A percentile compares a stretch with the other conserved stretches of the same genome.
Conservation (phyloP, 495 filamentous ascomycete genomes). For the Cercophora sp. region DNA sequence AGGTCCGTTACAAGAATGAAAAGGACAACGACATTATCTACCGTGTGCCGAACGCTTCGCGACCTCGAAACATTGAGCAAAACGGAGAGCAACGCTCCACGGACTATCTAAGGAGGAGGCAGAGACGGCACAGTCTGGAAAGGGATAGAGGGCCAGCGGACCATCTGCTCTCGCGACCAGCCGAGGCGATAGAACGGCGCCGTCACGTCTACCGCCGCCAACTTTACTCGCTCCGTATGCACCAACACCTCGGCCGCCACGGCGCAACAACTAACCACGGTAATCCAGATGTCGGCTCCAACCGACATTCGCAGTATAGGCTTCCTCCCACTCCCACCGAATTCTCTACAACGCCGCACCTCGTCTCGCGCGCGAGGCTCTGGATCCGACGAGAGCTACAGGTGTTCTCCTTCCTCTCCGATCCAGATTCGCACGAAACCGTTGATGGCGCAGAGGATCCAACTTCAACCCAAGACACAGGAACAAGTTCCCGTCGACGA, state of each 20-base stretch:
- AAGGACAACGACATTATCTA: constrained; percentile 51
- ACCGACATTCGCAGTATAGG: constrained; percentile 69
- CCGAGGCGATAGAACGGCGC: constrained; percentile 63
- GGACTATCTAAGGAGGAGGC: neutral
- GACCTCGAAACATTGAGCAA: neutral
- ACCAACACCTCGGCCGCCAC: neutral
- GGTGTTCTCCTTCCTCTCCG: constrained; percentile 72
- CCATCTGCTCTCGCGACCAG: constrained; percentile 23
- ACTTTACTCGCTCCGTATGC: constrained; percentile 70
- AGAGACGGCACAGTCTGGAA: neutral
- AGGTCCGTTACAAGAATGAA: constrained; percentile 62
- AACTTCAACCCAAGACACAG: constrained; percentile 24
- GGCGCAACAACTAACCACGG: neutral
- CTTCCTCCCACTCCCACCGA: constrained; percentile 67
- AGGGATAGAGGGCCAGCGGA: too few relatives aligned
- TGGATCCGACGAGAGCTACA: constrained; percentile 87
- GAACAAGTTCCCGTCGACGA: constrained; percentile 42
- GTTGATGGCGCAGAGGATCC: too few relatives aligned
- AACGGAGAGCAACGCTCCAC: neutral
- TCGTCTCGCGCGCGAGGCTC: constrained; percentile 76
- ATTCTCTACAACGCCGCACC: constrained; percentile 59
- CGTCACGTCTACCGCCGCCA: constrained; percentile 71
- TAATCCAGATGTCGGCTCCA: constrained; percentile 59
- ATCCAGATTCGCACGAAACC: neutral
- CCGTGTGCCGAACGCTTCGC: constrained; percentile 27